Evolutionary conservation across 805 yeast species (phyloP).

Genomic region (Yueomyces sp.): DNA sequence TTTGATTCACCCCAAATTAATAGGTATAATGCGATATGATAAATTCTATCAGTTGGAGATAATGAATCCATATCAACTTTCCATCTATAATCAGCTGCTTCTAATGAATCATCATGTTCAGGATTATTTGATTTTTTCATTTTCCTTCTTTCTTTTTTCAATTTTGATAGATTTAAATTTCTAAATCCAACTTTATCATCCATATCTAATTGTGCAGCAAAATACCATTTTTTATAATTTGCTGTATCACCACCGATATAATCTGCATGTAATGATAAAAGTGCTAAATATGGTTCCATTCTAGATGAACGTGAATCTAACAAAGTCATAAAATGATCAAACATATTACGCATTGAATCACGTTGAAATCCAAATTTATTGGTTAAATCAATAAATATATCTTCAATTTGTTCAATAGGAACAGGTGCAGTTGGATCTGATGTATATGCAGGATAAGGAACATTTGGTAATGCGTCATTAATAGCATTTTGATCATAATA

Average conservation of each 20-base stretch:
- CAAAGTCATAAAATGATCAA: conserved; percentile 76
- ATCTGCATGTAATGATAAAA: conserved; percentile 72
- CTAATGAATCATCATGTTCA: conserved; percentile 77
- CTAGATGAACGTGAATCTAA: conserved; percentile 75
- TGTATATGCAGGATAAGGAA: conserved; percentile 99
- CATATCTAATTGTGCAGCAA: conserved; percentile 78
- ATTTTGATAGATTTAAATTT: conserved; percentile 65
- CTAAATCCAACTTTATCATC: conserved; percentile 77
- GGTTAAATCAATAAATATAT: conserved; percentile 68
- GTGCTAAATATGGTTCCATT: conserved; percentile 83
- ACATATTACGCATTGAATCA: conserved; percentile 86
- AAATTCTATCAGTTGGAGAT: conserved; percentile 65
- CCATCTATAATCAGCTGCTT: conserved; percentile 76
- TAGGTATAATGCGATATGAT: conserved; percentile 64
- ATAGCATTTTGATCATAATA: conserved; percentile 50
- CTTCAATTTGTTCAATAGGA: conserved; percentile 74
- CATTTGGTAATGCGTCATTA: conserved; percentile 63
- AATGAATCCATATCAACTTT: conserved; percentile 63
- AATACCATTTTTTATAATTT: conserved; percentile 77
- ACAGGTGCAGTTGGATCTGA: conserved; percentile 89
- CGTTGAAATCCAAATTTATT: conserved; percentile 84
- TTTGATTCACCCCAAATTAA: conserved; percentile 85
- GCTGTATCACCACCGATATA: conserved; percentile 82
- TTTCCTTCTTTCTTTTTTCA: conserved; percentile 70
- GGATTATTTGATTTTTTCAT: conserved; percentile 68